Base-by-base conservation (phyloP, 192 early-diverging fungal genomes). In the Linnemannia schmuckeri region DNA sequence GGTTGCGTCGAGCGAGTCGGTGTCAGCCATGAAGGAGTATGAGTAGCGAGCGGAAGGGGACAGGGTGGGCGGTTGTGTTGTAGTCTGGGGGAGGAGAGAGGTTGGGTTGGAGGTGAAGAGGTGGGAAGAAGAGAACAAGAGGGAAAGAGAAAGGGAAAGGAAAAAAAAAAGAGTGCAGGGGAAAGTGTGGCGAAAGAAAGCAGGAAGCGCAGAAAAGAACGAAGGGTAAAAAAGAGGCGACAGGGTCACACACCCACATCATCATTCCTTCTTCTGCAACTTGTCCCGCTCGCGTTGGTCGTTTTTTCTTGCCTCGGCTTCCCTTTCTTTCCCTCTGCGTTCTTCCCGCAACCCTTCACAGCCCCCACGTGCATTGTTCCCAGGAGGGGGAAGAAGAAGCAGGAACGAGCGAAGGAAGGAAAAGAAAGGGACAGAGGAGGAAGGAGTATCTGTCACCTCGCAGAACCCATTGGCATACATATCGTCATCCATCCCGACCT, bases 11-110 rank as follows among this genome's bases (percentile, higher is more conserved):
- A 89, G 82, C 3, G 70, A 73, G n/a, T 86, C 79, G 12, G 41
- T 77, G 75, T 86, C 84, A 9, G 84, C 84, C 84, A 86, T 86
- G 84, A 86, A 86, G 80, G 84, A 86, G 69, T 81, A 86, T 7
- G 84, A 86, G 71, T 86, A 86, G 40, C 71, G 79, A 70, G 57
- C 52, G 22, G 83, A 77, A 35, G 44, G 47, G 18, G 73, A 74
- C 44, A 22, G 44, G 38, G 24, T 35, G 73, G 27, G 27, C 17
- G 71, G 35, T 41, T 46, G 44, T 10, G 4, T 52, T 52, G 70
- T 38, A n/a, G 13, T n/a, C 12, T n/a, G 52, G 70, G 37, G 24
- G 37, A 20, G 2, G 63, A 68, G 57, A n/a, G 22, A 30, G 61
- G 35, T 10, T 46, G 68, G 46, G 63, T 71, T 42, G 46, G 68